Evolutionary conservation across 116 monocot genomes (phyloP), one percentile per base, ranked within the genome.

Genomic region (Posidonia oceanica): DNA sequence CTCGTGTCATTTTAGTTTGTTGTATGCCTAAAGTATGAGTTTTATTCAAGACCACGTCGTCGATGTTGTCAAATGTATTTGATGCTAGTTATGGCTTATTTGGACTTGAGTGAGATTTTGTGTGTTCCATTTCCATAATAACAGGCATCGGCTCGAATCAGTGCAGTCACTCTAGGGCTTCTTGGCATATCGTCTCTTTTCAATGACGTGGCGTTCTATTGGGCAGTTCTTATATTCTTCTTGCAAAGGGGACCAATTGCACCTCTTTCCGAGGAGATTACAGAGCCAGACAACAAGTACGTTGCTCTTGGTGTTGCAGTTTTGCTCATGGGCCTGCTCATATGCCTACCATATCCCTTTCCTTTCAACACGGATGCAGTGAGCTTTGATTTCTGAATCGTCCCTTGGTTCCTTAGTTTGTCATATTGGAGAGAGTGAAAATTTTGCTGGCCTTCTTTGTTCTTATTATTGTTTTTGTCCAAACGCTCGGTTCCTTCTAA

Each of bases 131-230:
- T 71, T 29, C 63, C 41, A 1, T 20, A 1, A 60, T 18, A 42
- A 70, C 84, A 94, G 90, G 73, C 75, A 72, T 82, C 84, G 14
- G 8, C 86, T 66, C 80, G 90, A 20, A 63, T 88, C 64, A 79
- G 76, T 54, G 76, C 83, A 15, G 52, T 77, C 13, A 68, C 89
- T 18, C 75, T 96, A 63, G 96, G 78, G 5, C 60, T 96, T 39
- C 83, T 96, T 3, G 91, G 89, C 14, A 61, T 91, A 61, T 83
- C 88, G 17, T 83, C 96, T 4, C 71, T 96, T 52, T 83, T 89
- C 75, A 96, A 66, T 60, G 96, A 96, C 44, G 87, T 96, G 10
- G 89, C 96, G 39, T 96, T 96, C 72, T 96, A 91, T 72, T 96
- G 86, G 91, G 80, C 80, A 29, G 85, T 80, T 52, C 67, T 96